Percentiles rank a stretch among this genome's conserved stretches.
These are phyloP conservation scores for Elsinoe necatrix DNA, from an alignment of 2,329 filamentous ascomycete species.

Conservation along the genomic window DNA sequence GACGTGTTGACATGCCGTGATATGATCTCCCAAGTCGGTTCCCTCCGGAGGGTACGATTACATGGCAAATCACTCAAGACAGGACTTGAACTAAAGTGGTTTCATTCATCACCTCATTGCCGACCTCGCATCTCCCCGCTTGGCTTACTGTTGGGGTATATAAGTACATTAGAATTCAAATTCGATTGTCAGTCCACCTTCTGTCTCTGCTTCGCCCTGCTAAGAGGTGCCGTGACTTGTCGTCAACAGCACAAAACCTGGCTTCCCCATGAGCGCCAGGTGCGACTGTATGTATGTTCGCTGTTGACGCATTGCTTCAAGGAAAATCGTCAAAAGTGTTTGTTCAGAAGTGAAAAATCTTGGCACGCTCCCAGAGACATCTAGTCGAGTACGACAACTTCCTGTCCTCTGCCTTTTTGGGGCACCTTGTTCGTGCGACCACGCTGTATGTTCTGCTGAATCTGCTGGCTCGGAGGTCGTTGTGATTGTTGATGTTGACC, in stretches of 20 bases:
- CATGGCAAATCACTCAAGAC: neutral
- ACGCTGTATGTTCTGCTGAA: neutral
- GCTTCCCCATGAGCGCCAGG: neutral
- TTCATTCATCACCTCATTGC: constrained; percentile 11
- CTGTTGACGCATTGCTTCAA: neutral
- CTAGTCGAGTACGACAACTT: constrained; percentile 8
- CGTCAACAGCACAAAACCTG: neutral
- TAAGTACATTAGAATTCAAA: constrained; percentile 8
- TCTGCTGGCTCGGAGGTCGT: neutral
- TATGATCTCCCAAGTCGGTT: neutral
- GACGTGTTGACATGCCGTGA: neutral
- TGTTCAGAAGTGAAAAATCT: neutral
- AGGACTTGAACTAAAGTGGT: neutral
- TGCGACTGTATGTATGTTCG: neutral
- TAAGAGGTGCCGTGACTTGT: neutral
- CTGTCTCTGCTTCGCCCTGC: neutral
- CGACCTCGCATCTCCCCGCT: neutral
- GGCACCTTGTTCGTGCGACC: neutral
- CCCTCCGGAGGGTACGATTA: neutral
- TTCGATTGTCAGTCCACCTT: neutral
- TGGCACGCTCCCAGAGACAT: neutral
- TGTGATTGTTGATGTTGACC: neutral
- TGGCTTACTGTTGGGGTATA: constrained; percentile 7
- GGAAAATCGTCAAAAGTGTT: neutral
- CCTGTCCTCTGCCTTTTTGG: constrained; percentile 6